These are phyloP conservation scores for Fusarium sublunatum DNA, from an alignment of 2,329 filamentous ascomycete genomes.

Conservation along the genomic window DNA sequence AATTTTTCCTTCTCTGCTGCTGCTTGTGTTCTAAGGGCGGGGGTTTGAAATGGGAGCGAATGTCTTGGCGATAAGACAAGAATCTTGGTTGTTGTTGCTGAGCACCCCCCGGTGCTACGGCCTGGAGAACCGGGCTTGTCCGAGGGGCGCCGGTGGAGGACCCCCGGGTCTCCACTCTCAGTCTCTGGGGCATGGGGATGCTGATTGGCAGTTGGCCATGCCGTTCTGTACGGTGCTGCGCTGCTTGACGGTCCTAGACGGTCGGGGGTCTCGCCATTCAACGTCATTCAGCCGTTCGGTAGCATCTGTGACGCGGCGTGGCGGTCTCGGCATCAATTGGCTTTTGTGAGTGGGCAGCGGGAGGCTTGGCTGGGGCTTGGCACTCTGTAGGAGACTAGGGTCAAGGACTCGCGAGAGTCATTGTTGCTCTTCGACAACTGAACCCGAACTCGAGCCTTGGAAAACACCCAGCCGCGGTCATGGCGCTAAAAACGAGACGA, in stretches of 20 bases:
- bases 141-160: slow-evolving; percentile 26
- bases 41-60: slow-evolving; percentile 36
- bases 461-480: slow-evolving; percentile 29
- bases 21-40: slow-evolving; percentile 41
- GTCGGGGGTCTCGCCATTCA: slow-evolving; percentile 25
- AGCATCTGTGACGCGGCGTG: slow-evolving; percentile 45
- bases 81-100: slow-evolving; percentile 41
- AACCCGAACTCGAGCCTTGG: slow-evolving; percentile 36
- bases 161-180: slow-evolving; percentile 13
- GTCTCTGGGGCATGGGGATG: slow-evolving; percentile 2
- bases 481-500: slow-evolving; percentile 13
- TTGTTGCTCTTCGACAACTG: slow-evolving; percentile 28
- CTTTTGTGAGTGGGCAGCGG: slow-evolving; percentile 29
- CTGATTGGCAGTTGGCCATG: slow-evolving; percentile 25
- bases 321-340: slow-evolving; percentile 42
- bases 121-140: slow-evolving; percentile 30
- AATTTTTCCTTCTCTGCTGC: slow-evolving; percentile 43
- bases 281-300: slow-evolving; percentile 40
- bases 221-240: slow-evolving; percentile 33
- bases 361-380: slow-evolving; percentile 35
- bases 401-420: slow-evolving; percentile 20
- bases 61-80: slow-evolving; percentile 41
- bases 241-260: slow-evolving; percentile 23
- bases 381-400: slow-evolving; percentile 37
- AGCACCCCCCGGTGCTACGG: slow-evolving; percentile 28